Conservation (phyloP, 2,329 filamentous ascomycete species). For the Exophiala dermatitidis region DNA sequence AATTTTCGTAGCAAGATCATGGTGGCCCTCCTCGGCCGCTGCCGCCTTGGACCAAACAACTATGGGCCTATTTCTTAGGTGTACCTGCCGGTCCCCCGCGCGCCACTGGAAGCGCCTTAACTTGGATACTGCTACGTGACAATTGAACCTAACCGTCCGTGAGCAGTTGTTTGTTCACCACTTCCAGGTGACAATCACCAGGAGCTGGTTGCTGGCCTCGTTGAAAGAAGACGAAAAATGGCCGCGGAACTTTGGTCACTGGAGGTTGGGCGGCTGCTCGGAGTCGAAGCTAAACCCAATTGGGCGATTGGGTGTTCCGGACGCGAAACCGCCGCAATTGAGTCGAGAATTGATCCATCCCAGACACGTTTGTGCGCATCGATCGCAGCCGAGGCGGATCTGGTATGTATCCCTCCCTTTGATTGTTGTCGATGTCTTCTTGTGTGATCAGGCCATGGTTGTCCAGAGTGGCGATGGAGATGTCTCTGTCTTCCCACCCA, state of each 20-base stretch:
- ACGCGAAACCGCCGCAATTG: slow-evolving; percentile 18
- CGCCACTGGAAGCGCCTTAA: too few species aligned
- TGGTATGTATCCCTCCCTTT: slow-evolving; percentile 19
- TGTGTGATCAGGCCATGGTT: not conserved
- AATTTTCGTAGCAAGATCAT: too few species aligned
- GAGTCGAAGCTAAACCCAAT: slow-evolving; percentile 10
- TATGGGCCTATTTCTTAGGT: too few species aligned
- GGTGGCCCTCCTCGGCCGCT: too few species aligned
- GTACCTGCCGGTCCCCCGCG: too few species aligned
- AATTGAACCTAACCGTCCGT: too few species aligned
- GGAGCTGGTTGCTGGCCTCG: not conserved
- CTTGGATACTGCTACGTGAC: too few species aligned
- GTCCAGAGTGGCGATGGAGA: slow-evolving; percentile 1
- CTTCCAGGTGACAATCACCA: not conserved
- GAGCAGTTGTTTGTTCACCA: too few species aligned
- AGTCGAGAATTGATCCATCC: slow-evolving; percentile 15
- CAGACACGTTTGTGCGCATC: slow-evolving; percentile 20
- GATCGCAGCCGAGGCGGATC: slow-evolving; percentile 13
- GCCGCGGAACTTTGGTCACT: not conserved
- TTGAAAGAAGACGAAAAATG: not conserved
- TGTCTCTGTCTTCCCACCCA: not conserved
- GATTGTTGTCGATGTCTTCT: not conserved
- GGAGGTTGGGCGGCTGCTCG: not conserved
- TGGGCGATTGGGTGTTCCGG: slow-evolving; percentile 1
- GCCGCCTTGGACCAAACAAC: too few species aligned